Base-by-base conservation (phyloP, 805 yeast species). In the Wickerhamomyces silvicola region DNA sequence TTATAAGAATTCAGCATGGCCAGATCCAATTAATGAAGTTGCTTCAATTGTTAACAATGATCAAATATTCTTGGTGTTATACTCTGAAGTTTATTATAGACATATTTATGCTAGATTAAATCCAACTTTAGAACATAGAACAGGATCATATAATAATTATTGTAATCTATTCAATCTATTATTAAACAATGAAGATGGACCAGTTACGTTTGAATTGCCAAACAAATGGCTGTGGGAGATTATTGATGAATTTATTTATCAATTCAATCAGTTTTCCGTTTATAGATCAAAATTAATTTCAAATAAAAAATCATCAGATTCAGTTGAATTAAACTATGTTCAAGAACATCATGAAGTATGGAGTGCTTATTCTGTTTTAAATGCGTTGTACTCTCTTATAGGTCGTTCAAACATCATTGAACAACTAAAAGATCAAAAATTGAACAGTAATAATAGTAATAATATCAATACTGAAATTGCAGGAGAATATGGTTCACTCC, bases 161-260 rank as follows among this genome's bases (percentile, higher is more conserved):
- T 68, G 73, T 45, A 59, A 59, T 38, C 52, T 66, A 43, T 68
- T 68, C 58, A 66, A 67, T 48, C 46, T 59, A 38, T 54, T 68
- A 30, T 55, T 68, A 38, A 66, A 64, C 51, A 53, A 59, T 27
- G 62, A 59, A 34, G 59, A 55, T 18, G 65, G 66, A 7, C 70
- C 72, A 21, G 61, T 58, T 9, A 60, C 60, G 22, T 57, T 68
- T 37, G 73, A 68, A 43, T 48, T 68, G 29, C 74, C 74, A 30
- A 56, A 56, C 38, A 59, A 61, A 41, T 68, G 74, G 74, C 54
- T 65, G 16, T 69, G 74, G 74, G 74, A 68, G 34, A 66, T 68
- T 37, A 57, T 68, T 37, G 74, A 68, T 40, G 74, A 68, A 50
- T 69, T 68, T 48, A 67, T 68, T 47, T 68, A 69, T 43, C 74